Conservation (phyloP, 1,284 basidiomycete genomes). For the Ustilago loliicola region DNA sequence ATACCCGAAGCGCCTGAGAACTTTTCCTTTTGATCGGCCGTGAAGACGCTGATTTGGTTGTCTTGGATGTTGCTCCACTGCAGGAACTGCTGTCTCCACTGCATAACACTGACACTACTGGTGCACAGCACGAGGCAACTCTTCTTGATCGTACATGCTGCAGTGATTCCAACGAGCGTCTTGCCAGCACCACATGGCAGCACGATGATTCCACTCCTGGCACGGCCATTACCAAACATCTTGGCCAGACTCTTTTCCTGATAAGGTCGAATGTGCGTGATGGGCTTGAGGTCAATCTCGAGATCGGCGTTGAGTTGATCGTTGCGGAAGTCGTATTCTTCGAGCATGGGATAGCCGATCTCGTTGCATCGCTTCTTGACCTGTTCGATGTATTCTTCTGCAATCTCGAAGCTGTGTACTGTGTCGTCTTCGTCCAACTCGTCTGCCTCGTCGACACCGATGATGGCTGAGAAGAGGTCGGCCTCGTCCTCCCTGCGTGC, state of each 20-base stretch:
- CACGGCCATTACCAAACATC: conserved; percentile 70
- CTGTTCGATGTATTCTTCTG: conserved; percentile 67
- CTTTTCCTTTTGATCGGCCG: conserved; percentile 69
- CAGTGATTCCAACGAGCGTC: conserved; percentile 98
- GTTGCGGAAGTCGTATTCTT: conserved; percentile 70
- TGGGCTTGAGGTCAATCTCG: conserved; percentile 69
- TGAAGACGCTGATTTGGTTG: conserved; percentile 69
- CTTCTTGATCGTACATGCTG: conserved; percentile 99
- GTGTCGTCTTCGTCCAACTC: conserved; percentile 69
- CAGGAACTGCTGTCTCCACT: conserved; percentile 69
- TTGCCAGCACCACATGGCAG: conserved; percentile 98
- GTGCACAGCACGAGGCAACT: conserved; percentile 93
- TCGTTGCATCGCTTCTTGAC: conserved; percentile 70
- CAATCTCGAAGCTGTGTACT: conserved; percentile 69
- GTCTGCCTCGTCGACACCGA: conserved; percentile 68
- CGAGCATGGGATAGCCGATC: conserved; percentile 69
- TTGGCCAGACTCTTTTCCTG: conserved; percentile 70
- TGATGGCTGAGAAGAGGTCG: conserved; percentile 69
- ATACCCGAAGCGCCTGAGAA: conserved; percentile 69
- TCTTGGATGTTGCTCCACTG: conserved; percentile 71
- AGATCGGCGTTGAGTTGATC: conserved; percentile 69
- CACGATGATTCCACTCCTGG: conserved; percentile 92
- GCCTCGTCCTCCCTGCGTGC: conserved; percentile 59
- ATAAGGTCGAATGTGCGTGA: conserved; percentile 69
- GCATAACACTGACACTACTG: conserved; percentile 70